Evolutionary conservation across 805 yeast species (phyloP), one percentile per base, ranked within the genome.

Genomic region (Candida nitratophila): DNA sequence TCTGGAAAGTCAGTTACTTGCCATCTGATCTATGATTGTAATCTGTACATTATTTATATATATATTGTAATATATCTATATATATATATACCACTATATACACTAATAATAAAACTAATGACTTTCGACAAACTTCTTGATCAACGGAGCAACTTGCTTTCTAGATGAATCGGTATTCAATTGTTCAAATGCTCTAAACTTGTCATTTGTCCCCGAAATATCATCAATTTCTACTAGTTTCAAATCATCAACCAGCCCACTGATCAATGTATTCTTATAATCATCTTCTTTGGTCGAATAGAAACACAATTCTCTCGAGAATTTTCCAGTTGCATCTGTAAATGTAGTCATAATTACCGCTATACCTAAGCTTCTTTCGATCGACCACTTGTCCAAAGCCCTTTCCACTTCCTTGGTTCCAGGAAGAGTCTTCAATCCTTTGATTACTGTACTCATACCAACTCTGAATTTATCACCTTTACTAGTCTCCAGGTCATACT

Each of bases 91-190:
- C n/a, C n/a, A n/a, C n/a, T 16, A 9, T 15, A 33, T 16, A 9
- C 15, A 6, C 12, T 17, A n/a, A n/a, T n/a, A n/a, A n/a, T n/a
- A n/a, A n/a, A n/a, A n/a, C 12, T 20, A 34, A 34, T 34, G 37
- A 44, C n/a, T 17, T 39, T 30, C 35, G 5, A 39, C n/a, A 15
- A 22, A 54, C 12, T 45, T 36, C 29, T 55, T 51, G 30, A 75
- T 44, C 14, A 69, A 56, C 1, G 97, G 97, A 4, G 86, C 96
- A 12, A 89, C 86, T 58, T 86, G 95, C 59, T 90, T 90, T 54
- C 97, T 73, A 31, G 93, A 84, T 1, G 91, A 90, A 8, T 64
- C 59, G 14, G 73, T 54, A 47, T 83, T 79, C 5, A 43, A 48
- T 49, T 70, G 71, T 56, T 83, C 84, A 49, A 65, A 57, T 45